A percentile compares a stretch with the other conserved stretches of the same genome.
Evolutionary conservation across 2,329 filamentous ascomycete genomes (phyloP).

Genomic region (Ambrosiella beaveri): DNA sequence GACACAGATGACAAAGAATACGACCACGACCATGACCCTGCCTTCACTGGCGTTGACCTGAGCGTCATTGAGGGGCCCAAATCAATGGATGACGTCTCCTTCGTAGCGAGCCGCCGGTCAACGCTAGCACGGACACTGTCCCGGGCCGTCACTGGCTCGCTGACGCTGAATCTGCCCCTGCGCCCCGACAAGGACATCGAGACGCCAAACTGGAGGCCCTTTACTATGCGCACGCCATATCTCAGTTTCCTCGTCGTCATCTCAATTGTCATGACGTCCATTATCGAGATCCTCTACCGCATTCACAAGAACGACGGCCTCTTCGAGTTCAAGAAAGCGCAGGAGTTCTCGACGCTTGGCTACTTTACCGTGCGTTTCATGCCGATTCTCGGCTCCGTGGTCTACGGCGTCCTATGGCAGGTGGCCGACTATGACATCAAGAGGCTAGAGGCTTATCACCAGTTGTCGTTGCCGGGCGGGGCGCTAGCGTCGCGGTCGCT

Average conservation of each 20-base stretch:
- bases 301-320: slow-evolving; percentile 22
- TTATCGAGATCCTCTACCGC: slow-evolving; percentile 39
- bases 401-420: slow-evolving; percentile 49
- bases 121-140: neutral
- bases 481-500: slow-evolving; percentile 48
- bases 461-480: slow-evolving; percentile 42
- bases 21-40: neutral
- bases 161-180: neutral
- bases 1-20: neutral
- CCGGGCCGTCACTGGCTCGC: neutral
- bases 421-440: slow-evolving; percentile 48
- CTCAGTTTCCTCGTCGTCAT: slow-evolving; percentile 34
- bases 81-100: neutral
- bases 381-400: slow-evolving; percentile 43
- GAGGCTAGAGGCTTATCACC: slow-evolving; percentile 49
- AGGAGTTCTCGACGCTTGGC: slow-evolving; percentile 30
- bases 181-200: neutral
- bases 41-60: slow-evolving; percentile 16
- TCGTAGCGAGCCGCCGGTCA: neutral
- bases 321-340: slow-evolving; percentile 31
- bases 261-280: slow-evolving; percentile 33
- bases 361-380: slow-evolving; percentile 49
- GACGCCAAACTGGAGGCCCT: slow-evolving; percentile 47
- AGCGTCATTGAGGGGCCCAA: slow-evolving; percentile 32
- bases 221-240: slow-evolving; percentile 47